Percentiles rank a stretch among this genome's conserved stretches.
These are phyloP conservation scores for Cenchrus americanus DNA, from an alignment of 176 grass and related monocot species.

Conservation along the genomic window DNA sequence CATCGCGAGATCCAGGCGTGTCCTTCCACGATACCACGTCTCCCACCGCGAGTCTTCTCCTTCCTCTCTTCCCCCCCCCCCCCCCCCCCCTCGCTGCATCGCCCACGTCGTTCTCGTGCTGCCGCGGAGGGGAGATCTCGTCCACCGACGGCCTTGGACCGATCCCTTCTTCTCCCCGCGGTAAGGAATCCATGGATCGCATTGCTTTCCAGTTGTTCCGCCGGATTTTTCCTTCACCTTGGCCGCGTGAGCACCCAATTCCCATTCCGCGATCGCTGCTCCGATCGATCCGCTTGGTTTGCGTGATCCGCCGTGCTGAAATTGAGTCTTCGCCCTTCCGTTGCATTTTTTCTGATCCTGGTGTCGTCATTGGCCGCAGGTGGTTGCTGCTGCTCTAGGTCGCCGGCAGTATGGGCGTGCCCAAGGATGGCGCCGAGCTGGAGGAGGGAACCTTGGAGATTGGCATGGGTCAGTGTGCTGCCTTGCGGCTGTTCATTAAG, in stretches of 20 bases:
- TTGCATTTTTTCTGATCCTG: neutral
- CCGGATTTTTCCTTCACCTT: neutral
- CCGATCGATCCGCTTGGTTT: neutral
- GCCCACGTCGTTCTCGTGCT: neutral
- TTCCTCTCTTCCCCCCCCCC: too few relatives aligned
- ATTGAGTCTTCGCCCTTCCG: neutral
- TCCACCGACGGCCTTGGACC: neutral
- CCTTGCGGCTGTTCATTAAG: neutral
- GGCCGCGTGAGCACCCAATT: neutral
- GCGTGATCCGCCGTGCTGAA: neutral
- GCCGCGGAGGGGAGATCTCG: neutral
- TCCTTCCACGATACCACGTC: slow-evolving; percentile 8
- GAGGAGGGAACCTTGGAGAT: slow-evolving; percentile 86
- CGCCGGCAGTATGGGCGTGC: slow-evolving; percentile 60
- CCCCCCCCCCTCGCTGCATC: neutral
- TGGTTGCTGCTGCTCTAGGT: slow-evolving; percentile 22
- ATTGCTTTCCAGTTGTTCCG: neutral
- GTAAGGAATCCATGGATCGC: neutral
- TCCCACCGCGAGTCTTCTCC: neutral
- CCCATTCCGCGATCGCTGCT: neutral
- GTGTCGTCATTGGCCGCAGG: slow-evolving; percentile 43
- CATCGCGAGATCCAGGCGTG: neutral
- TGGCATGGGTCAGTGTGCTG: slow-evolving; percentile 65
- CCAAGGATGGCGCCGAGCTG: slow-evolving; percentile 56
- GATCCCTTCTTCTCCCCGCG: neutral